Evolutionary conservation across 2,329 filamentous ascomycete genomes (phyloP), one percentile per base, ranked within the genome.

Genomic region (Pseudogymnoascus pannorum): DNA sequence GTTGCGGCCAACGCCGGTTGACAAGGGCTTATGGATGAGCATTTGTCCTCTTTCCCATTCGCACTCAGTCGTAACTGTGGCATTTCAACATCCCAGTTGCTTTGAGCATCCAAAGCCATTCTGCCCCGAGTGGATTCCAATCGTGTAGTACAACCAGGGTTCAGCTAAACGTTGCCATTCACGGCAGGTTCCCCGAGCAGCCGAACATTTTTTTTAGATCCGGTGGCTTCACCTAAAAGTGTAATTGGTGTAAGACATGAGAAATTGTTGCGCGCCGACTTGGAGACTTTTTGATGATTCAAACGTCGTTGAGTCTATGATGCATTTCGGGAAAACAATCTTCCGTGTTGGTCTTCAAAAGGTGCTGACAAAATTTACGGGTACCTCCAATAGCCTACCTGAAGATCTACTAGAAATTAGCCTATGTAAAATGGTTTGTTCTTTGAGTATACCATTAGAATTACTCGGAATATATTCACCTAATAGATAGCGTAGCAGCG

Each of bases 81-180:
- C 70, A 71, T 71, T 60, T 70, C 68, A 6, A 70, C 63, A 20
- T 71, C 65, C 68, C 68, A 71, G 61, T 71, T 71, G 51, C 65
- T 67, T 63, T 71, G 69, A 3, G 68, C 64, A 51, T 71, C 69
- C 20, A 71, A 66, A 22, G 70, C 70, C 63, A 67, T 69, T 44
- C 9, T 54, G 48, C 14, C 48, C 5, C n/a, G 7, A 26, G 14
- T 51, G 22, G 44, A n/a, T 29, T 51, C 44, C 22, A 51, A 16
- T 51, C 24, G 29, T 24, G 16, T 7, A 33, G 16, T 54, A 18
- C 48, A 54, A 18, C 26, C 26, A 16, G n/a, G n/a, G 26, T 54
- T 54, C 9, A 54, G 44, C 18, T 16, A 54, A 26, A 51, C 14
- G 44, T 29, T 26, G 48, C 48, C 48, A 26, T 16, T 54, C 48